Evolutionary conservation across 139 green algal genomes (phyloP).

Genomic region (Haematococcus sp.): DNA sequence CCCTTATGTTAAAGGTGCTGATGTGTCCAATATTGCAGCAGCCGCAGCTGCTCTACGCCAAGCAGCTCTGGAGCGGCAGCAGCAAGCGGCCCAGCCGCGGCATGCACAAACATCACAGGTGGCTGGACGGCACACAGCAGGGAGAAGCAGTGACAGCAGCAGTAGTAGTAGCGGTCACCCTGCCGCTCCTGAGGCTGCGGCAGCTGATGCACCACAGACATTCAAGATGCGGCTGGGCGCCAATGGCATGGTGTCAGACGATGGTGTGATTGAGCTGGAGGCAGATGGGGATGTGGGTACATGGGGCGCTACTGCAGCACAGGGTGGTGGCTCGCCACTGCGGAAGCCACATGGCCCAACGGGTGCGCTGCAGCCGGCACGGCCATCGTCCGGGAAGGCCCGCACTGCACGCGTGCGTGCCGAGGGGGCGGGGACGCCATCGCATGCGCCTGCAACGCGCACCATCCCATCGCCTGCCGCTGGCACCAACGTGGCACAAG

Average conservation of each 20-base stretch:
- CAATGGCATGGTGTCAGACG: background rate
- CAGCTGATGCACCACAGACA: background rate
- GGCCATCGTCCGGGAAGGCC: background rate
- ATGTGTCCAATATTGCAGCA: too few species aligned
- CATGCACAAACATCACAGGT: too few species aligned
- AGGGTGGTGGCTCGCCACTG: too few species aligned
- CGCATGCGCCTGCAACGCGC: background rate
- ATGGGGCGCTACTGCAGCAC: too few species aligned
- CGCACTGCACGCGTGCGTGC: background rate
- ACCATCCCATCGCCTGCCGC: constrained; percentile 1
- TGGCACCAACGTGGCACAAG: too few species aligned
- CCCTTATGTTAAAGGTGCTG: too few species aligned
- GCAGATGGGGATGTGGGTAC: background rate
- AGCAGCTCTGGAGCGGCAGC: too few species aligned
- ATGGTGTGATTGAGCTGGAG: constrained; percentile 20
- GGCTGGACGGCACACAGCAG: too few species aligned
- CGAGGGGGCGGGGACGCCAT: background rate
- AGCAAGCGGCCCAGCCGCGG: too few species aligned
- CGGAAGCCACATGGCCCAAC: too few species aligned
- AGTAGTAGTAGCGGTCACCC: background rate
- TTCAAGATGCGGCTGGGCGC: background rate
- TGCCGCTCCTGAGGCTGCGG: background rate
- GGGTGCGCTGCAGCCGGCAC: background rate
- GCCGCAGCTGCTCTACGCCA: too few species aligned
- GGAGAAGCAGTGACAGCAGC: background rate